Evolutionary conservation across 306 rosid species (phyloP).

Genomic region (Begonia masoniana): DNA sequence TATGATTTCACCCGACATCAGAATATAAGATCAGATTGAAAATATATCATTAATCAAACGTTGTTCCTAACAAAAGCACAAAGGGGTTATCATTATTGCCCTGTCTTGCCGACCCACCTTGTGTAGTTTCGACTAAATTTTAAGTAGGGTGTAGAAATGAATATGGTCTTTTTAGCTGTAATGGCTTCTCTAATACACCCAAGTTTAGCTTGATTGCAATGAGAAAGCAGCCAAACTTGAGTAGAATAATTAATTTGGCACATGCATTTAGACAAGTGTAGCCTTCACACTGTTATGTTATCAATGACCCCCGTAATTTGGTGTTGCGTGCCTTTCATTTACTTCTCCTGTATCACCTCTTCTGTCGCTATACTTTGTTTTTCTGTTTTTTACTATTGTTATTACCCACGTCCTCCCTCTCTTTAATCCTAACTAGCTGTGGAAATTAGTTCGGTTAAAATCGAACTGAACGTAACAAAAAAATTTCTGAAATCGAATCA

Average conservation of each 20-base stretch:
- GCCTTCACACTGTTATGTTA: not conserved
- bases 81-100: not conserved
- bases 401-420: no score
- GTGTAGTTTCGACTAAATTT: slow-evolving; percentile 6
- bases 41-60: no score
- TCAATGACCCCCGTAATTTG: slow-evolving; percentile 2
- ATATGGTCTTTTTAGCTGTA: slow-evolving; percentile 11
- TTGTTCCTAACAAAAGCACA: no score
- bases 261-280: slow-evolving; percentile 6
- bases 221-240: not conserved
- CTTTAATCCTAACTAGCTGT: no score
- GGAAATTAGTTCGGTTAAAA: no score
- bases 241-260: slow-evolving; percentile 4
- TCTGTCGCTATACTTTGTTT: slow-evolving; percentile 5
- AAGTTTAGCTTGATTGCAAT: not conserved
- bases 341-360: slow-evolving; percentile 10
- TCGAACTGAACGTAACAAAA: no score
- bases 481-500: no score
- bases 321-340: slow-evolving; percentile 21
- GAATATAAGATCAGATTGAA: no score
- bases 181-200: slow-evolving; percentile 11
- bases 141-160: slow-evolving; percentile 8
- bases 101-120: not conserved
- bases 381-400: not conserved
- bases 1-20: no score